These are phyloP conservation scores for Aspergillus leporis DNA, from an alignment of 495 filamentous ascomycete genomes.

Conservation along the genomic window DNA sequence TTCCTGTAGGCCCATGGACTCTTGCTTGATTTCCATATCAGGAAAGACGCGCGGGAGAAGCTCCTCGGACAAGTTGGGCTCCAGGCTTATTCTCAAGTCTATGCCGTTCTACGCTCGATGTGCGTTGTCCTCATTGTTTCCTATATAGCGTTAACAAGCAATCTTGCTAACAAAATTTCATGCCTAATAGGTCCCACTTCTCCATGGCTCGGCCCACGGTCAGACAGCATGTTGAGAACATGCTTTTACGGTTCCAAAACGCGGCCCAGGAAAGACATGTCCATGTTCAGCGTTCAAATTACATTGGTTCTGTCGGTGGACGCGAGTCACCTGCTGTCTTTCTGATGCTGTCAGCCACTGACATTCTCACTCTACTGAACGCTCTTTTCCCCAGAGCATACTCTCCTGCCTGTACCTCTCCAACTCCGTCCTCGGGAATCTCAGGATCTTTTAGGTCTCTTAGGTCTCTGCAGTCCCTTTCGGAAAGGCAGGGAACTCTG, in stretches of 20 bases:
- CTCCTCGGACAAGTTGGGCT: conserved; percentile 82
- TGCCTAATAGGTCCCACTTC: conserved; percentile 35
- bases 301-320: conserved; percentile 2
- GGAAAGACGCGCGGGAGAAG: conserved; percentile 82
- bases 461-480: conserved; percentile 11
- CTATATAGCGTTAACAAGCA: neutral
- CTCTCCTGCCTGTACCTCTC: conserved; percentile 28
- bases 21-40: conserved; percentile 87
- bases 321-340: conserved; percentile 33
- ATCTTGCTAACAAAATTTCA: conserved; percentile 13
- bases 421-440: conserved; percentile 23
- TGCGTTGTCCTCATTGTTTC: conserved; percentile 26
- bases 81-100: conserved; percentile 72
- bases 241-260: conserved; percentile 63
- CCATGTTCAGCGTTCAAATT: conserved; percentile 1
- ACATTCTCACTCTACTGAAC: conserved; percentile 42
- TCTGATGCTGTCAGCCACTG: conserved; percentile 42
- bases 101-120: conserved; percentile 49
- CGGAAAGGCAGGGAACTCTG: conserved; percentile 13
- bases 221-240: conserved; percentile 72
- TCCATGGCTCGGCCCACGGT: conserved; percentile 55
- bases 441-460: conserved; percentile 17
- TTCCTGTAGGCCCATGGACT: conserved; percentile 69
- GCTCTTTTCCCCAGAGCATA: conserved; percentile 39
- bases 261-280: conserved; percentile 6